phyloP scores from a whole-genome alignment of 164 flowering plant genomes.

The Chloranthus sessilifolius region DNA sequence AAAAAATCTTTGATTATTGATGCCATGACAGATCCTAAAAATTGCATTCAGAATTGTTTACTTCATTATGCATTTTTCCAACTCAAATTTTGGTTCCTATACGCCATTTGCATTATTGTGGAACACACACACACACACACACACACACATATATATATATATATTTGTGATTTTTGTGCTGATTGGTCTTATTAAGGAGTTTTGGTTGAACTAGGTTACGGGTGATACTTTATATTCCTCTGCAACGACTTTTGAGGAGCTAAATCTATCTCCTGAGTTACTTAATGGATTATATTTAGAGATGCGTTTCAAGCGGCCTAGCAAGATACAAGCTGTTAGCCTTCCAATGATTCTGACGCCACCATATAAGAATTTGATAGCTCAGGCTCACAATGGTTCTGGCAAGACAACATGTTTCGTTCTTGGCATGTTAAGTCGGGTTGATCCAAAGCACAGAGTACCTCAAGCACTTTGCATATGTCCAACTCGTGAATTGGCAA shows the following conservation, averaged over 20 bases:
- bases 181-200: background rate
- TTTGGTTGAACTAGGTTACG: slow-evolving; percentile 43
- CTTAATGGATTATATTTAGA: slow-evolving; percentile 78
- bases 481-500: slow-evolving; percentile 87
- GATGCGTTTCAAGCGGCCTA: slow-evolving; percentile 80
- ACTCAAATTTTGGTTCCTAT: background rate
- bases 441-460: slow-evolving; percentile 50
- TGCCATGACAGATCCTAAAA: too few species aligned
- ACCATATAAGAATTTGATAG: slow-evolving; percentile 69
- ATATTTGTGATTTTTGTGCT: background rate
- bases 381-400: slow-evolving; percentile 97
- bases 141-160: background rate
- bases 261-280: slow-evolving; percentile 67
- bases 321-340: slow-evolving; percentile 83
- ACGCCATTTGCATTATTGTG: background rate
- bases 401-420: slow-evolving; percentile 97
- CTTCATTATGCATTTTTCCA: background rate
- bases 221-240: slow-evolving; percentile 81
- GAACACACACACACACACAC: background rate
- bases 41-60: background rate
- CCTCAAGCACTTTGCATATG: slow-evolving; percentile 96
- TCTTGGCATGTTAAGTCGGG: slow-evolving; percentile 93
- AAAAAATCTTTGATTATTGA: too few species aligned
- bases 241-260: slow-evolving; percentile 73
- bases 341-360: slow-evolving; percentile 94